Percentiles rank a stretch among this genome's conserved stretches.
Conservation (phyloP, 2,329 filamentous ascomycete species). For the Madurella mycetomatis region DNA sequence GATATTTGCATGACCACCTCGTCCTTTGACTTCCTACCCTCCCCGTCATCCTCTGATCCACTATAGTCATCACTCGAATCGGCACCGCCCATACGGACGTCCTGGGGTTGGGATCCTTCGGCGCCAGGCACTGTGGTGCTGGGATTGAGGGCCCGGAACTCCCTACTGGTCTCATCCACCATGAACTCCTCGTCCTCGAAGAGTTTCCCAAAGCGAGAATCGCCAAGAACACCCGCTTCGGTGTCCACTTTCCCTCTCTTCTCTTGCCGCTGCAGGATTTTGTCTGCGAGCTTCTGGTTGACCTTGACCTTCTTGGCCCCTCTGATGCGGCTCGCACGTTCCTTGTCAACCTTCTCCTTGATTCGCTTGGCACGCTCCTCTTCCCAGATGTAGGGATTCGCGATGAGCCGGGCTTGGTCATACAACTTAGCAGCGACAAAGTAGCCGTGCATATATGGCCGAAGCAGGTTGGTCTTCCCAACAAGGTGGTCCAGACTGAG, state of each 20-base stretch:
- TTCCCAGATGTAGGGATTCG: conserved; percentile 90
- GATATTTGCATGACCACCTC: conserved; percentile 64
- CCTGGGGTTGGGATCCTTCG: conserved; percentile 26
- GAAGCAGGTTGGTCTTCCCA: conserved; percentile 80
- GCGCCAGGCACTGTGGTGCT: conserved; percentile 59
- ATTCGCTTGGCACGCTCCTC: conserved; percentile 87
- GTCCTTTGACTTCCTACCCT: conserved; percentile 37
- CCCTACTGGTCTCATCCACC: conserved; percentile 82
- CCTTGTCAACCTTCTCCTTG: conserved; percentile 93
- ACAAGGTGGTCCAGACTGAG: conserved; percentile 85
- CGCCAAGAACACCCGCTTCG: conserved; percentile 66
- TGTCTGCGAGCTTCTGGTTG: conserved; percentile 77
- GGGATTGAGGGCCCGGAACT: conserved; percentile 86
- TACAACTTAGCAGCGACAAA: conserved; percentile 95
- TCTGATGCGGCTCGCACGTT: conserved; percentile 89
- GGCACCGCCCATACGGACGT: conserved; percentile 7
- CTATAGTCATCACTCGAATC: conserved; percentile 12
- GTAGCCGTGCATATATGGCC: conserved; percentile 99
- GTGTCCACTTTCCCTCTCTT: conserved; percentile 54
- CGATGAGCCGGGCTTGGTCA: conserved; percentile 88
- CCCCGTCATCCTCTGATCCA: conserved; percentile 40
- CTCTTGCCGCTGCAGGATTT: conserved; percentile 62
- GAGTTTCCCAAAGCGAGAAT: conserved; percentile 79
- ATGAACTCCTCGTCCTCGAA: conserved; percentile 93
- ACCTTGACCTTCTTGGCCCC: conserved; percentile 98